phyloP scores from a whole-genome alignment of 169 alveolate genomes.

The Plasmodium inui region DNA sequence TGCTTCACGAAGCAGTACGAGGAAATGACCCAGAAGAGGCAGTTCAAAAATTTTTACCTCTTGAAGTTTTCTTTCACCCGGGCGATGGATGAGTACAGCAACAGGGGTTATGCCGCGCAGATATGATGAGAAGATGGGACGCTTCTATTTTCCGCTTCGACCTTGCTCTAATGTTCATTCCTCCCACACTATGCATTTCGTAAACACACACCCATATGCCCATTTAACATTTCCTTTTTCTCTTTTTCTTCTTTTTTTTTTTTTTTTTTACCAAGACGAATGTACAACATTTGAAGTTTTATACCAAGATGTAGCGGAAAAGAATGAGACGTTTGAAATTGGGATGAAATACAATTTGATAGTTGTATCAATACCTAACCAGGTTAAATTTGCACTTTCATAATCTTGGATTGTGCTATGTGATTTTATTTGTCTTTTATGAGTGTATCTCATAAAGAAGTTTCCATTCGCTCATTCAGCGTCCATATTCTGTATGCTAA shows the following conservation, averaged over 20 bases:
- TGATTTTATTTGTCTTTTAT: not conserved
- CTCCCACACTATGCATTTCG: not conserved
- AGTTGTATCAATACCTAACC: conserved; percentile 66
- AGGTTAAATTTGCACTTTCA: conserved; percentile 1
- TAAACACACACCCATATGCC: not conserved
- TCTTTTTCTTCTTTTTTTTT: not conserved
- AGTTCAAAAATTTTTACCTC: conserved; percentile 47
- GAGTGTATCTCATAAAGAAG: not conserved
- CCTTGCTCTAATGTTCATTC: not conserved
- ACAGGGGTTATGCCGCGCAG: conserved; percentile 22
- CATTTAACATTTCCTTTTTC: not conserved
- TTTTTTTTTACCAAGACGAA: conserved; percentile 46
- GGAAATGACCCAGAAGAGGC: conserved; percentile 39
- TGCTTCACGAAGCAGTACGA: conserved; percentile 58
- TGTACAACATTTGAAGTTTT: conserved; percentile 46
- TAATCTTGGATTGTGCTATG: not conserved
- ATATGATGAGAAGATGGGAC: not conserved
- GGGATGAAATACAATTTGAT: conserved; percentile 63
- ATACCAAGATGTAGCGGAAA: conserved; percentile 51
- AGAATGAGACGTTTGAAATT: conserved; percentile 52
- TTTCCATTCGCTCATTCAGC: not conserved
- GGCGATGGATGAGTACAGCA: conserved; percentile 42
- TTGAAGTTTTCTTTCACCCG: conserved; percentile 53
- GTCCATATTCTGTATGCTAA: not conserved
- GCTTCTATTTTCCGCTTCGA: not conserved